Evolutionary conservation across 108 stramenopile genomes (phyloP).

Genomic region (Cyclotella distinguenda): DNA sequence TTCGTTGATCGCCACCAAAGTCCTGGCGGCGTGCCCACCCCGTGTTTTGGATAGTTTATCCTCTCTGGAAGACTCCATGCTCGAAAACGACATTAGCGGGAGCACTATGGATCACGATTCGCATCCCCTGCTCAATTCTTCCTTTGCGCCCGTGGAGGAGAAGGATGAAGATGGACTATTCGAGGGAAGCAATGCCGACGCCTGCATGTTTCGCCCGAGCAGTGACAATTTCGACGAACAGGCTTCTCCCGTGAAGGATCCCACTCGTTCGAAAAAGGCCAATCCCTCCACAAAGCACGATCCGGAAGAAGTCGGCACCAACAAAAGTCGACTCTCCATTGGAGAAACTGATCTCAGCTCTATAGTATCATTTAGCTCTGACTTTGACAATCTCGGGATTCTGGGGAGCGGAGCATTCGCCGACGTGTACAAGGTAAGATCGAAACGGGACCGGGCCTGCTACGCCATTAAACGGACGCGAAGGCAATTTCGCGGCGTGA

Average conservation of each 20-base stretch:
- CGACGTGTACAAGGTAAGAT: slow-evolving; percentile 83
- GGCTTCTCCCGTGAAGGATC: slow-evolving; percentile 6
- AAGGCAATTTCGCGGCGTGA: slow-evolving; percentile 77
- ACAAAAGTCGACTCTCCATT: background rate
- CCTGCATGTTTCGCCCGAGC: slow-evolving; percentile 21
- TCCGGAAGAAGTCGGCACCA: slow-evolving; percentile 1
- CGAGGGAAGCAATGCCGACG: background rate
- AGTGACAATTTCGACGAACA: slow-evolving; percentile 21
- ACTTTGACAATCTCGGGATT: slow-evolving; percentile 66
- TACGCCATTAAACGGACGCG: slow-evolving; percentile 83
- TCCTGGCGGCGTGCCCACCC: slow-evolving; percentile 66
- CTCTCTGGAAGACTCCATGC: slow-evolving; percentile 70
- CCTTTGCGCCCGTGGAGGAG: slow-evolving; percentile 31
- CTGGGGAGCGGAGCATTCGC: slow-evolving; percentile 83
- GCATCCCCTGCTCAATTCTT: slow-evolving; percentile 15
- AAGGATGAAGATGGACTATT: slow-evolving; percentile 26
- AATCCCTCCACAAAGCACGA: background rate
- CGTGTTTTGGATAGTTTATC: slow-evolving; percentile 67
- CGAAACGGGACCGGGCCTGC: slow-evolving; percentile 48
- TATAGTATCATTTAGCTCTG: slow-evolving; percentile 52
- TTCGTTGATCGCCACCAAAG: slow-evolving; percentile 67
- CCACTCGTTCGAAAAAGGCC: background rate
- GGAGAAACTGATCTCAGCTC: slow-evolving; percentile 18
- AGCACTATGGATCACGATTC: slow-evolving; percentile 21
- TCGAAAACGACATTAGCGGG: slow-evolving; percentile 61